Evolutionary conservation across 306 rosid species (phyloP), one percentile per base, ranked within the genome.

Genomic region (Glycine soja): DNA sequence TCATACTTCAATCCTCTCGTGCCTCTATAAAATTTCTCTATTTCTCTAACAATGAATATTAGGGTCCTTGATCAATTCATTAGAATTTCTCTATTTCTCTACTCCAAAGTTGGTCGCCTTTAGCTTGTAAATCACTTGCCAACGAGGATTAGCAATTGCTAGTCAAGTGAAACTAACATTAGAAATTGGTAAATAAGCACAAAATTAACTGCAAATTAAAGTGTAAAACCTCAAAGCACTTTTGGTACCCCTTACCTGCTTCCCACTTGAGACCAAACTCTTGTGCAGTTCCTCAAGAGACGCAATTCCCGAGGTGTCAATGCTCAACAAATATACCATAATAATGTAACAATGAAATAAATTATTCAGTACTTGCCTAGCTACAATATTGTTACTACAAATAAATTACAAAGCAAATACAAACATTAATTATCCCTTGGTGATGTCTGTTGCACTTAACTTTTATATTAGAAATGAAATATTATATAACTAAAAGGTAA

Each of bases 81-180:
- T 24, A 24, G 2, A 24, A 24, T 24, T 24, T 24, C 30, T 24
- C 30, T 24, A 24, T 24, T 19, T 1, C 30, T 24, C 30, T 24
- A 24, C 2, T 24, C 30, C 91, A 83, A 88, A 90, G 70, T 92
- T 84, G 11, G 92, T 79, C 11, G 81, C 30, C 84, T 71, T 92
- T 3, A 90, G 85, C 88, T 92, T 90, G 88, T 90, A 88, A 83
- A 89, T 90, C 79, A 87, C 90, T 81, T 85, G 82, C 97, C 93
- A 90, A 50, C 87, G 75, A 0, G 93, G 97, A 52, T 84, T 92
- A 57, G 87, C 91, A 70, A 92, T 68, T 56, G 90, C 88, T 84
- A 1, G 2, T 24, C 0, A 0, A 12, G 19, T 43, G 0, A 70
- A 61, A 73, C 36, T 67, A 53, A 54, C 34, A 46, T 4, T 3